These are phyloP conservation scores for Vickermania ingenoplastis DNA, from an alignment of 208 protist species.

Conservation along the genomic window DNA sequence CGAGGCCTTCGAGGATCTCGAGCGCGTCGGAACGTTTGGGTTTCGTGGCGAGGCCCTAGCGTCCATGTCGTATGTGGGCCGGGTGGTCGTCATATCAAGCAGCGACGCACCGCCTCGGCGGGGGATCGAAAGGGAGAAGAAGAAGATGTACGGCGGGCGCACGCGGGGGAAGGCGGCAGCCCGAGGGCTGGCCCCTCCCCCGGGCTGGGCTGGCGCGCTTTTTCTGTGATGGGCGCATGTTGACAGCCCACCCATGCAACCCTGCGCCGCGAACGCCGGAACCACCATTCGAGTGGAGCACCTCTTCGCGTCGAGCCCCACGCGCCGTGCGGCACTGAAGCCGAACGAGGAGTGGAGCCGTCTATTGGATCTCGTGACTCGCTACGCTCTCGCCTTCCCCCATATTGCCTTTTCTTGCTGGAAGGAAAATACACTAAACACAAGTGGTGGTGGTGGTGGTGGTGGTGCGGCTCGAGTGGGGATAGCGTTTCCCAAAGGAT, in stretches of 20 bases:
- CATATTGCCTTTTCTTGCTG: conserved; percentile 58
- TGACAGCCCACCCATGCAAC: conserved; percentile 43
- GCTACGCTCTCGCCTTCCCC: conserved; percentile 82
- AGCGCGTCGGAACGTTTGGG: conserved; percentile 78
- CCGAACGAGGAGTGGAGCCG: conserved; percentile 88
- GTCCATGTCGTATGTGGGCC: conserved; percentile 74
- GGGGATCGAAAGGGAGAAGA: too few species aligned
- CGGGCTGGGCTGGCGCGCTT: conserved; percentile 37
- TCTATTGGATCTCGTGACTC: conserved; percentile 84
- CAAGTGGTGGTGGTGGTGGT: conserved; percentile 28
- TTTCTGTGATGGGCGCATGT: conserved; percentile 87
- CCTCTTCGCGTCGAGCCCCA: conserved; percentile 84
- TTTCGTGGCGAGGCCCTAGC: conserved; percentile 90
- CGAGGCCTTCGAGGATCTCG: conserved; percentile 81
- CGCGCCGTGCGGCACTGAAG: conserved; percentile 70
- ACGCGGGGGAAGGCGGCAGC: conserved; percentile 4
- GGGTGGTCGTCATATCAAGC: conserved; percentile 66
- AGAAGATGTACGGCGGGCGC: neutral
- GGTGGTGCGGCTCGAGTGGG: conserved; percentile 11
- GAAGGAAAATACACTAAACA: too few species aligned
- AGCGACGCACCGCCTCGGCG: conserved; percentile 8
- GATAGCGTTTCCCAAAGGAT: conserved; percentile 49
- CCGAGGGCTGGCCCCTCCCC: neutral
- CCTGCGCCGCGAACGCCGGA: conserved; percentile 72
- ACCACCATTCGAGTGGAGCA: conserved; percentile 81